Base-by-base conservation (phyloP, 148 eudicot genomes). In the Diospyros kaki region DNA sequence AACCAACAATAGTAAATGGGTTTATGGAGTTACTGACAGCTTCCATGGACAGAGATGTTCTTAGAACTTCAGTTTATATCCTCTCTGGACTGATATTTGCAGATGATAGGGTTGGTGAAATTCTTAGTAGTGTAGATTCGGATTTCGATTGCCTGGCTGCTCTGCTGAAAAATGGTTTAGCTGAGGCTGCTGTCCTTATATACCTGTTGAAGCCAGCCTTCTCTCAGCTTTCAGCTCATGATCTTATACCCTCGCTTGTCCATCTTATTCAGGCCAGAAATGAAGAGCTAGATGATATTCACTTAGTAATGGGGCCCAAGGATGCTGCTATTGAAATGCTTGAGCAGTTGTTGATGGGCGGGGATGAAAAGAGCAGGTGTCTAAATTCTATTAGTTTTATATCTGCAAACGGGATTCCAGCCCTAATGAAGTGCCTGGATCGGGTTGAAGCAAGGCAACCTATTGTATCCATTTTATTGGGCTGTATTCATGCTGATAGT, bases 1-100 rank as follows among this genome's bases (percentile, higher is more conserved):
- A 84, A 28, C 76, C 86, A 51, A 72, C 76, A 45, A 74, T 78
- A 80, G 75, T 87, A n/a, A 87, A 81, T 61, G 90, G 87, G 56
- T 84, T 87, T 58, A 68, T 82, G 56, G 90, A 87, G 58, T 81
- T 87, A 61, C 41, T 87, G 51, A 82, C 87, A 66, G 87, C 90
- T 66, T 87, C 90, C 51, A 66, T 79, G 73, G 77, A 83, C 11
- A 80, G 78, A 76, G 90, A 87, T 75, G 84, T 80, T n/a, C 84
- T 84, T 8, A 78, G 81, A 60, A 80, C 81, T 42, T 78, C 90
- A 39, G 74, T 84, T 66, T 76, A 76, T 42, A 83, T 87, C 50
- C 79, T 87, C n/a, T 74, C 86, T 44, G 81, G 81, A 60, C 77
- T 87, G 44, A 74, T 87, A 69, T 73, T 55, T 61, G 39, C 87